These are phyloP conservation scores for Hypoxylon sp. DNA, from an alignment of 2,329 filamentous ascomycete genomes.

Conservation along the genomic window DNA sequence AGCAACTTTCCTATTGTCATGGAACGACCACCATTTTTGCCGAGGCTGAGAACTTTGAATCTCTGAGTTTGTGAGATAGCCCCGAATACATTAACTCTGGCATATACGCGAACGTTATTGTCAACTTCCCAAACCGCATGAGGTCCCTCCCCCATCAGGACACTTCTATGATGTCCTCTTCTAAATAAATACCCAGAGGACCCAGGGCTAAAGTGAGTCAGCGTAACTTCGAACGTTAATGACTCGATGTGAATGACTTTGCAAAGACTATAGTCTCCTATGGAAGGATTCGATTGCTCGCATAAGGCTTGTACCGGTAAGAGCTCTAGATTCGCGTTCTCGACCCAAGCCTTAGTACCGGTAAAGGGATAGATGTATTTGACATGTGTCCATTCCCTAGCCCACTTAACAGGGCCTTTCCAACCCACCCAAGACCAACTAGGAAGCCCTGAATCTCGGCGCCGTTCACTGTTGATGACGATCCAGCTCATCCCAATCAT, in stretches of 20 bases:
- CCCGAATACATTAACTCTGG: not conserved
- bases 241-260: not conserved
- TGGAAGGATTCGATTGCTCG: not conserved
- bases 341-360: not conserved
- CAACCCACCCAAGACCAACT: constrained; percentile 13
- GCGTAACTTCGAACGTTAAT: not conserved
- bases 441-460: not conserved
- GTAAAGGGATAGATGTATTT: no score
- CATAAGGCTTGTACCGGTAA: not conserved
- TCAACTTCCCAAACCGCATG: no score
- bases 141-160: no score
- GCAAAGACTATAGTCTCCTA: not conserved
- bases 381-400: not conserved
- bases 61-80: not conserved
- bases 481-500: not conserved
- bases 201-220: not conserved
- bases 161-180: no score
- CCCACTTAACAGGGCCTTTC: not conserved
- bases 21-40: not conserved
- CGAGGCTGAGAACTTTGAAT: not conserved
- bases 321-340: not conserved
- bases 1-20: not conserved
- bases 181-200: not conserved
- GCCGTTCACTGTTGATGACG: not conserved
- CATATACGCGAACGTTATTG: not conserved